These are phyloP conservation scores for Nevesoporus exiguus DNA, from an alignment of 768 basidiomycete species.

Conservation along the genomic window DNA sequence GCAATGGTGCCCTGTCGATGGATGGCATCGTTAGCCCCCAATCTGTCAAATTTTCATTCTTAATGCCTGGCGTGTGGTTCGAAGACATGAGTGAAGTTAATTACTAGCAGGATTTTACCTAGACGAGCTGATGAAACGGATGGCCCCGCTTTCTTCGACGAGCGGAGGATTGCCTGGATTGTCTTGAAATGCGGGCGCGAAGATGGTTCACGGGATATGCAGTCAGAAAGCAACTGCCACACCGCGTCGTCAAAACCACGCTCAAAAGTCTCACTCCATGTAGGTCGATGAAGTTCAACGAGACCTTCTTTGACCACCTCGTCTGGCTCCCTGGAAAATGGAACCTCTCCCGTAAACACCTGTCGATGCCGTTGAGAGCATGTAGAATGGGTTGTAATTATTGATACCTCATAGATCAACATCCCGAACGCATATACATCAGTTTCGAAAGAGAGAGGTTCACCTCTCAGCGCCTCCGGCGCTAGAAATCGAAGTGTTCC, in stretches of 20 bases:
- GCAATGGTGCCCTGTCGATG: too few relatives aligned
- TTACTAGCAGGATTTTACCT: not conserved
- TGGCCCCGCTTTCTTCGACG: not conserved
- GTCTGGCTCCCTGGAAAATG: conserved; percentile 5
- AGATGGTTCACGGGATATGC: conserved; percentile 1
- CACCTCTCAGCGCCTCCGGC: conserved; percentile 22
- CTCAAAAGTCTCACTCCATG: not conserved
- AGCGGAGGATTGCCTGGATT: not conserved
- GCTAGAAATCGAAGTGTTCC: conserved; percentile 34
- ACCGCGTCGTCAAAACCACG: conserved; percentile 3
- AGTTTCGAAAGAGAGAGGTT: conserved; percentile 14
- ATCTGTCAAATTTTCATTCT: not conserved
- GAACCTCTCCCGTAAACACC: conserved; percentile 7
- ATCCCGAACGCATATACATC: conserved; percentile 34
- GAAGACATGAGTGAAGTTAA: not conserved
- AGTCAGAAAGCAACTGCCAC: conserved; percentile 5
- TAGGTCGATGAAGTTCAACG: not conserved
- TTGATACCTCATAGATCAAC: conserved; percentile 27
- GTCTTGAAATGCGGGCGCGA: conserved; percentile 2
- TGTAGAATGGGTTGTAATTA: not conserved
- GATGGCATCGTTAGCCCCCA: too few relatives aligned
- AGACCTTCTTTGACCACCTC: not conserved
- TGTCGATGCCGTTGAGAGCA: not conserved
- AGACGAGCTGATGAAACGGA: not conserved
- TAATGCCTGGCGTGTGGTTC: not conserved